Base-by-base conservation (phyloP, 2,329 filamentous ascomycete species). In the Colletotrichum navitas region DNA sequence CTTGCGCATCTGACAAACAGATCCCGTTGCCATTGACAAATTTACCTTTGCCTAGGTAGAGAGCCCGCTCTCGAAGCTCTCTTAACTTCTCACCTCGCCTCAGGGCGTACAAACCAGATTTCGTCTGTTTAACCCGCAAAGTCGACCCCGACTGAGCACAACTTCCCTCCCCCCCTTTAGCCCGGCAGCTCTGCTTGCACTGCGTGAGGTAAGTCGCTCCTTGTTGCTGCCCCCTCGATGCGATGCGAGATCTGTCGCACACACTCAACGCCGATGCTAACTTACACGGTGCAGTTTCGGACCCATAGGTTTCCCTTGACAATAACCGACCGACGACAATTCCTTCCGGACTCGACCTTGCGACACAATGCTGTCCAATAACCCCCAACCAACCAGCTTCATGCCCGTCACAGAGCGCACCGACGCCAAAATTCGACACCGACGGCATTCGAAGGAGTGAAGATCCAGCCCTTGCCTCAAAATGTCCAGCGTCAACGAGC, bases 401-500 rank as follows among this genome's bases (percentile, higher is more conserved):
- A 93, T 81, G 88, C 88, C 83, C 91, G 91, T 82, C 89, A 91
- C 82, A 89, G 90, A 84, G 88, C 90, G 83, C 94, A 97, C 85
- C 89, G 93, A 82, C 92, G 94, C 85, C 94, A 97, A 86, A 92
- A 93, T 79, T 97, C 94, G 79, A 95, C 93, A 79, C 93, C 93
- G 75, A 89, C 88, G 82, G 89, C 88, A 81, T 93, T 93, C 84
- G 93, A 95, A 81, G 89, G 90, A 78, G 88, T 90, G 80, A 92
- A 91, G 88, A 89, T 91, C 83, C 84, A 83, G 71, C 88, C 86
- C 83, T 86, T 93, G 84, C 89, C 91, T 79, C 67, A 63, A 41
- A 87, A 82, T 71, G 85, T 89, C 82, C 80, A 80, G 71, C 79
- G 78, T 54, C 80, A 80, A 74, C 81, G 79, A 68, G 80, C 79